Evolutionary conservation across 2,329 filamentous ascomycete species (phyloP).

Genomic region (Aspergillus brunneoviolaceus): DNA sequence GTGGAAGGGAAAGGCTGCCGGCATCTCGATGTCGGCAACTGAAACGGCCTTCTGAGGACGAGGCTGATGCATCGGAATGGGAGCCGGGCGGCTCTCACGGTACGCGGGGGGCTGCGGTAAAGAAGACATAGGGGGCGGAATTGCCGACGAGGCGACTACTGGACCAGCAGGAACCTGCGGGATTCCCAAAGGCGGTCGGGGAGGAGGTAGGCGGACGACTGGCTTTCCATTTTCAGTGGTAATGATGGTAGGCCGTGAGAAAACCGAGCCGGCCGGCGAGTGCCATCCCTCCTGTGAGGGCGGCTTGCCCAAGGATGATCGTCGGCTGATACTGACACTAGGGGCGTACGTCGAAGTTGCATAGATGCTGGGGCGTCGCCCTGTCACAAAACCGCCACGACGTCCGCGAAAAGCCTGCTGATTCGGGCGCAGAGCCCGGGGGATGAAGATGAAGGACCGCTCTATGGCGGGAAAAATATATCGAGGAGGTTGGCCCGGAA

Average conservation of each 20-base stretch:
- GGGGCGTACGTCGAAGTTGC: conserved; percentile 79
- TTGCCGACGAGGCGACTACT: conserved; percentile 17
- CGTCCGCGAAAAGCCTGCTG: conserved; percentile 73
- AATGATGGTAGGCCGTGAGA: conserved; percentile 64
- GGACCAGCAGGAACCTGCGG: conserved; percentile 22
- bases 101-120: conserved; percentile 56
- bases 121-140: conserved; percentile 35
- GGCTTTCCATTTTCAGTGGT: conserved; percentile 65
- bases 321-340: conserved; percentile 81
- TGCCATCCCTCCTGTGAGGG: conserved; percentile 70
- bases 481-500: conserved; percentile 74
- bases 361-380: conserved; percentile 69
- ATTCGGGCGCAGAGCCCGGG: conserved; percentile 86
- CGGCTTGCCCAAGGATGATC: conserved; percentile 74
- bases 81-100: conserved; percentile 60
- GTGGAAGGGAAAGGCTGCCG: conserved; percentile 61
- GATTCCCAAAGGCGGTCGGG: conserved; percentile 32
- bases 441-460: conserved; percentile 97
- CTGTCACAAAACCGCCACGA: conserved; percentile 68
- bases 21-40: conserved; percentile 87
- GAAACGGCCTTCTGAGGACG: conserved; percentile 93
- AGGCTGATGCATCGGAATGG: conserved; percentile 85
- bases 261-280: conserved; percentile 76
- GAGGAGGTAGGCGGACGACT: conserved; percentile 76
- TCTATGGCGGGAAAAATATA: conserved; percentile 91